These are phyloP conservation scores for Macadamia tetraphylla DNA, from an alignment of 164 flowering plant species.

Conservation along the genomic window DNA sequence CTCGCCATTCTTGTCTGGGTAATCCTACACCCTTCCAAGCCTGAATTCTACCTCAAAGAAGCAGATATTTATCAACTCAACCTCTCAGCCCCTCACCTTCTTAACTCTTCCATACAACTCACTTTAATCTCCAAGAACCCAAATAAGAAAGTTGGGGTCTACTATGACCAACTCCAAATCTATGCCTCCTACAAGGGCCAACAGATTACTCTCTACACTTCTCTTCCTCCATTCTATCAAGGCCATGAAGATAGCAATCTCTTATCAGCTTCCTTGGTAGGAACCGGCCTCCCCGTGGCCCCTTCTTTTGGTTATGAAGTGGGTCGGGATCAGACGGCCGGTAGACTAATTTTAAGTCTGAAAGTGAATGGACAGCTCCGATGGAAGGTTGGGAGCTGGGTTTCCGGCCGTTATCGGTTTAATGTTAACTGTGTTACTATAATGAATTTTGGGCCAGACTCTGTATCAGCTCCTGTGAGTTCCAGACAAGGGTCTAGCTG, in stretches of 20 bases:
- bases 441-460: conserved; percentile 12
- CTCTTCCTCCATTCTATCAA: conserved; percentile 30
- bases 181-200: conserved; percentile 28
- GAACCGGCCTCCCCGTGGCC: conserved; percentile 39
- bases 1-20: conserved; percentile 21
- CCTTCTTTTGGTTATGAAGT: conserved; percentile 52
- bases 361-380: conserved; percentile 47
- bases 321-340: conserved; percentile 39
- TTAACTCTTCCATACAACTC: conserved; percentile 30
- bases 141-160: conserved; percentile 25
- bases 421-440: conserved; percentile 39
- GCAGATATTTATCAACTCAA: conserved; percentile 25
- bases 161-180: conserved; percentile 24
- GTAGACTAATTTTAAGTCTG: conserved; percentile 36
- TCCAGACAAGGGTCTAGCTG: conserved; percentile 23
- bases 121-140: conserved; percentile 28
- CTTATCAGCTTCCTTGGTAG: conserved; percentile 17
- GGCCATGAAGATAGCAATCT: conserved; percentile 27
- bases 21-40: conserved; percentile 29
- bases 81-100: conserved; percentile 23
- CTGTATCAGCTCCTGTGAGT: conserved; percentile 11
- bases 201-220: conserved; percentile 20
- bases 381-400: conserved; percentile 76
- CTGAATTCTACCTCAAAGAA: conserved; percentile 25
- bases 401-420: conserved; percentile 45